phyloP scores from a whole-genome alignment of 1,284 basidiomycete genomes.

The Kalmanozyma brasiliensis region DNA sequence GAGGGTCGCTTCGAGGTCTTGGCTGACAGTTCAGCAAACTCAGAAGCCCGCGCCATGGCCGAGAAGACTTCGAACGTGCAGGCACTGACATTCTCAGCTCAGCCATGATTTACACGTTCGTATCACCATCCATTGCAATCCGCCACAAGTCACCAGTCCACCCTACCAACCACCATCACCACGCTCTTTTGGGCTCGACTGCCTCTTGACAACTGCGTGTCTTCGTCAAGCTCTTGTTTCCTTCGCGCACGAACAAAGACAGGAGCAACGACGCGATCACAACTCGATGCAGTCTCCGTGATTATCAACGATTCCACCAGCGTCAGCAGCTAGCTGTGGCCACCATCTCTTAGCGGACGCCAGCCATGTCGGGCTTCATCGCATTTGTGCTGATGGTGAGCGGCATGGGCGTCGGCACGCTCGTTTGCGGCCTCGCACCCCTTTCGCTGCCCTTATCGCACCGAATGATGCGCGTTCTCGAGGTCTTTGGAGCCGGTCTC shows the following conservation, averaged over 20 bases:
- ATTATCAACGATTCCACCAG: slow-evolving; percentile 1
- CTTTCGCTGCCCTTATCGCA: slow-evolving; percentile 58
- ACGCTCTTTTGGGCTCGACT: neutral
- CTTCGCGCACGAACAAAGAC: no score
- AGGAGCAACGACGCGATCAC: no score
- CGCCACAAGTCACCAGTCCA: neutral
- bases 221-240: no score
- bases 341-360: neutral
- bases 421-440: slow-evolving; percentile 57
- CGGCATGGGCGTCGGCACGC: slow-evolving; percentile 60
- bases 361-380: slow-evolving; percentile 35
- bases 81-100: neutral
- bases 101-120: no score
- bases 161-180: neutral
- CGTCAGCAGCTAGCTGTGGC: slow-evolving; percentile 3
- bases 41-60: neutral
- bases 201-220: no score
- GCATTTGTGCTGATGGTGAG: slow-evolving; percentile 31
- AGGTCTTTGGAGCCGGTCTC: slow-evolving; percentile 63
- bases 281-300: slow-evolving; percentile 18
- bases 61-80: no score
- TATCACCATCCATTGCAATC: no score
- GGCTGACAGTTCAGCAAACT: neutral
- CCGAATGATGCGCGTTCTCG: slow-evolving; percentile 54
- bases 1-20: slow-evolving; percentile 16